phyloP scores from a whole-genome alignment of 148 eudicot genomes.

The Simmondsia chinensis region DNA sequence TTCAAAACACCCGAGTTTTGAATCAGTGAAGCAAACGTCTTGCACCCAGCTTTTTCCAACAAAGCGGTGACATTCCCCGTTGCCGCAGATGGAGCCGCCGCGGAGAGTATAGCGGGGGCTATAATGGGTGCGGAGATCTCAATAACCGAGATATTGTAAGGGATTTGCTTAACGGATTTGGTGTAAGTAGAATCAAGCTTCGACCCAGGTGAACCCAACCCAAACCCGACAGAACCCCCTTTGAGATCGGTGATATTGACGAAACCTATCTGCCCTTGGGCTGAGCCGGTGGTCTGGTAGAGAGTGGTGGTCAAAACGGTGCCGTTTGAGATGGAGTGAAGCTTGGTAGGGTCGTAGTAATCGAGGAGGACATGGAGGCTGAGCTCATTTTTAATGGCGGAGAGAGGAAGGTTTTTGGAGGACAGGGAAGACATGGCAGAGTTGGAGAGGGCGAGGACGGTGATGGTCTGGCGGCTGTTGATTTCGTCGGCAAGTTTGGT shows the following conservation, averaged over 20 bases:
- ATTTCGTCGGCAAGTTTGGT: conserved; percentile 79
- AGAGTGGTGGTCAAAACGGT: conserved; percentile 40
- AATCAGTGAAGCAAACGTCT: conserved; percentile 31
- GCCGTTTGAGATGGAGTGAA: conserved; percentile 39
- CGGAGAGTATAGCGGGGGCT: conserved; percentile 15
- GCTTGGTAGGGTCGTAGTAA: conserved; percentile 46
- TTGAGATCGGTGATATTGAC: conserved; percentile 55
- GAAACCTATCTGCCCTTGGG: conserved; percentile 24
- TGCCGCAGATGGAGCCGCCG: conserved; percentile 16
- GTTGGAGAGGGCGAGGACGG: conserved; percentile 59
- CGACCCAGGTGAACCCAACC: conserved; percentile 37
- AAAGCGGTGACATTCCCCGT: conserved; percentile 32
- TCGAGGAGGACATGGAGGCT: conserved; percentile 60
- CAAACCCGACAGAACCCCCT: conserved; percentile 54
- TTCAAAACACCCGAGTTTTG: conserved; percentile 32
- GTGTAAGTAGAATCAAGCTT: conserved; percentile 31
- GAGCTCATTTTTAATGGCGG: conserved; percentile 37
- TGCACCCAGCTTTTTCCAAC: conserved; percentile 45
- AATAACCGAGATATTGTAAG: conserved; percentile 43
- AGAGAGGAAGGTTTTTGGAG: conserved; percentile 30
- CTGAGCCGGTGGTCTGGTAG: conserved; percentile 61
- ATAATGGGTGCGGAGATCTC: conserved; percentile 39
- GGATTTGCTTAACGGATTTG: conserved; percentile 34
- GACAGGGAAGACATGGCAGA: conserved; percentile 34
- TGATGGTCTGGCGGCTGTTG: conserved; percentile 58